Conservation (phyloP, 2,329 filamentous ascomycete species). For the Penicillium sp. region DNA sequence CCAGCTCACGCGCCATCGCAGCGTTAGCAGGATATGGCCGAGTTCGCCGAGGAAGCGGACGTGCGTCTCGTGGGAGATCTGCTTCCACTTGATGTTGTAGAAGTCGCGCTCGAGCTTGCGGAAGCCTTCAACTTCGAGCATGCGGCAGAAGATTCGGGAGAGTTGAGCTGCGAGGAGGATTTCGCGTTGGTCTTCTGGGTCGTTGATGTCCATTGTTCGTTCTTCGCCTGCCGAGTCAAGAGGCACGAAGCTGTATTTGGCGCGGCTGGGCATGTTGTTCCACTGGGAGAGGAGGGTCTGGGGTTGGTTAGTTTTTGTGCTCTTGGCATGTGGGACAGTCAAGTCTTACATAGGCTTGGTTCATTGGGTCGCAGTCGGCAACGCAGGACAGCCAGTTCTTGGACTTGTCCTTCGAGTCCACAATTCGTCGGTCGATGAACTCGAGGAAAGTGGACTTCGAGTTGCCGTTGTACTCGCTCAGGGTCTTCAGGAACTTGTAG, state of each 20-base stretch:
- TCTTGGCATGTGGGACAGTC: not conserved
- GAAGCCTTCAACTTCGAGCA: constrained; percentile 49
- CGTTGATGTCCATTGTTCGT: constrained; percentile 42
- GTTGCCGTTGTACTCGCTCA: constrained; percentile 42
- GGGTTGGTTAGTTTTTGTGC: not conserved
- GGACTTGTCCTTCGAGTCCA: constrained; percentile 47
- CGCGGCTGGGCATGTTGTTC: constrained; percentile 50
- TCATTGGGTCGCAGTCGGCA: constrained; percentile 43
- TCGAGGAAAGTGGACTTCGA: constrained; percentile 42
- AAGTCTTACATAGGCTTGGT: constrained; percentile 42
- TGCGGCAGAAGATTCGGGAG: constrained; percentile 48
- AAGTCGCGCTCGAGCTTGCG: constrained; percentile 45
- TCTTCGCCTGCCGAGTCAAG: constrained; percentile 31
- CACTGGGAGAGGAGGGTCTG: constrained; percentile 45
- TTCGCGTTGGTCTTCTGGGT: constrained; percentile 38
- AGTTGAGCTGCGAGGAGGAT: constrained; percentile 47
- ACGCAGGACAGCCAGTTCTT: constrained; percentile 47
- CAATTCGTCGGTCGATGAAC: constrained; percentile 47
- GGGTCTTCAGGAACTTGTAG: constrained; percentile 41
- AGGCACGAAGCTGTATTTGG: constrained; percentile 44
- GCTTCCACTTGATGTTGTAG: constrained; percentile 49
- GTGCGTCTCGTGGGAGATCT: constrained; percentile 45
- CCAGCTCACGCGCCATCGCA: constrained; percentile 49
- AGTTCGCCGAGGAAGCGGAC: constrained; percentile 43
- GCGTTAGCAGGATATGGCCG: constrained; percentile 43